A percentile compares a stretch with the other conserved stretches of the same genome.
Evolutionary conservation across 2,329 filamentous ascomycete genomes (phyloP).

Genomic region (Pestalotiopsis sp.): DNA sequence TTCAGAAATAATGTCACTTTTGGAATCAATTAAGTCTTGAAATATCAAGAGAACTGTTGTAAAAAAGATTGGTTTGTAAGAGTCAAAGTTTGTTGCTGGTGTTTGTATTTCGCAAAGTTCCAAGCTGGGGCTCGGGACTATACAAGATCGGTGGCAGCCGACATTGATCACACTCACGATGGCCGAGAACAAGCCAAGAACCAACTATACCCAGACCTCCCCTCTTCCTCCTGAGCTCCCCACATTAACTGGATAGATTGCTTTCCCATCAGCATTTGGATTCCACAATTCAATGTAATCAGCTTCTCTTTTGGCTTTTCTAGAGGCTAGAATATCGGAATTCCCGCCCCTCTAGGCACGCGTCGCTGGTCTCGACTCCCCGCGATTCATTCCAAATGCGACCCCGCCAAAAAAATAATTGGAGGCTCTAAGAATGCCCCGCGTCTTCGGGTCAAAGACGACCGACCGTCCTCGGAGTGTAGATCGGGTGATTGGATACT

Average conservation of each 20-base stretch:
- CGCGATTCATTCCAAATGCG: neutral
- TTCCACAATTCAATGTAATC: neutral
- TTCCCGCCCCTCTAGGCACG: neutral
- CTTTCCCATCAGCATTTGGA: neutral
- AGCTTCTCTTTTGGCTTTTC: neutral
- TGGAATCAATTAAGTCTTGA: neutral
- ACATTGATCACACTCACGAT: neutral
- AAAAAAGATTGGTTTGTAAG: neutral
- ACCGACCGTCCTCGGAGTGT: neutral
- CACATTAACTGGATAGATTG: neutral
- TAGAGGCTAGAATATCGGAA: neutral
- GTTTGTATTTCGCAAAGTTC: neutral
- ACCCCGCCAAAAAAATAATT: neutral
- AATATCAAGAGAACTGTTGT: neutral
- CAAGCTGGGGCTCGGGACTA: neutral
- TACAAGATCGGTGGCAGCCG: neutral
- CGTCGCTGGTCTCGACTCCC: neutral
- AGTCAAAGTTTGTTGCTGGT: neutral
- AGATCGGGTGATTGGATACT: neutral
- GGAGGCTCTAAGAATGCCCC: slow-evolving; percentile 7
- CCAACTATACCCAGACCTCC: neutral
- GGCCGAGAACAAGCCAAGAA: neutral
- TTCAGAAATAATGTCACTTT: neutral
- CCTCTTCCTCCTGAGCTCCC: neutral
- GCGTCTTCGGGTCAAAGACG: slow-evolving; percentile 10